Conservation (phyloP, 768 basidiomycete species). For the Phanerochaete sordida region DNA sequence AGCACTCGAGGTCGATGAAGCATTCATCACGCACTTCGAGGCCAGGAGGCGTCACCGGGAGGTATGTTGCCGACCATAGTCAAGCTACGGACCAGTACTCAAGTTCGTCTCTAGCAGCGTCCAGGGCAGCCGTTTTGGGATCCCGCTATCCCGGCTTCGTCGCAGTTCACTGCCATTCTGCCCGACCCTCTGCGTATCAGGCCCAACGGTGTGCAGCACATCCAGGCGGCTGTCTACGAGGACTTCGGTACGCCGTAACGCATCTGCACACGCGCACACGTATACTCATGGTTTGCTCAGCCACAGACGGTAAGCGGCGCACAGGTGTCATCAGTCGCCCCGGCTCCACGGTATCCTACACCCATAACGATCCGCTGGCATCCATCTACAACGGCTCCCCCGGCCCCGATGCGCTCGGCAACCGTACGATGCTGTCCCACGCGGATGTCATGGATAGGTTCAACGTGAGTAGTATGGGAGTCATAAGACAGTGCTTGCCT, state of each 20-base stretch:
- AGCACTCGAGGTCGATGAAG: conserved; percentile 88
- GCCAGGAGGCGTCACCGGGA: conserved; percentile 84
- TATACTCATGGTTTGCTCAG: conserved; percentile 27
- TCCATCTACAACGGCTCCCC: conserved; percentile 62
- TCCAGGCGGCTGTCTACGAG: conserved; percentile 89
- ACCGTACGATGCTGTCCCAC: conserved; percentile 49
- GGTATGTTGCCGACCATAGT: conserved; percentile 34
- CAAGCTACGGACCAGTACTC: not conserved
- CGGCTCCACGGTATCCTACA: conserved; percentile 66
- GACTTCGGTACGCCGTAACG: conserved; percentile 81
- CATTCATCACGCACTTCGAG: conserved; percentile 78
- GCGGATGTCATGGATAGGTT: conserved; percentile 91
- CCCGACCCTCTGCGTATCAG: conserved; percentile 90
- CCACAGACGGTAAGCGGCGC: conserved; percentile 55
- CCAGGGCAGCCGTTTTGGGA: conserved; percentile 87
- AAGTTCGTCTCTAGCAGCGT: conserved; percentile 42
- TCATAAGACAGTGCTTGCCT: not conserved
- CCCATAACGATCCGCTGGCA: conserved; percentile 41
- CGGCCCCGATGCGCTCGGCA: conserved; percentile 45
- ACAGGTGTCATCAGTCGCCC: conserved; percentile 52
- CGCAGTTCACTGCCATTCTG: conserved; percentile 66
- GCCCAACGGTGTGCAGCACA: conserved; percentile 71
- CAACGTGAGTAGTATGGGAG: conserved; percentile 39
- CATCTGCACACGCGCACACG: too few species aligned
- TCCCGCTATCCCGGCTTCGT: conserved; percentile 55